A percentile compares a stretch with the other conserved stretches of the same genome.
phyloP scores from a whole-genome alignment of 108 stramenopile species.

The Nitzschia putrida region DNA sequence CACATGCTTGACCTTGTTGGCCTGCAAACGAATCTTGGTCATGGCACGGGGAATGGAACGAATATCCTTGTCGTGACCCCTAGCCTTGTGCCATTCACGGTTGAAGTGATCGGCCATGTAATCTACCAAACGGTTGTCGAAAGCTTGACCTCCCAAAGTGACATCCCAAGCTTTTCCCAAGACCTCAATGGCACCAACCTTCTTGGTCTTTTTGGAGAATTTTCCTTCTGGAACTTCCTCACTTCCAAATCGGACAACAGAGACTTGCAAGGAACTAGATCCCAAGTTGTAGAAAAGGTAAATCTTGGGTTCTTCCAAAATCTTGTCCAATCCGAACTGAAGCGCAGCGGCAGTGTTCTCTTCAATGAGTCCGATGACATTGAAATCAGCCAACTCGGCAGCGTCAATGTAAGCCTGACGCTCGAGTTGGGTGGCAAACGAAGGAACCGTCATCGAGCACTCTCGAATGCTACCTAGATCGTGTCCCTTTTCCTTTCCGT shows the following conservation, averaged over 20 bases:
- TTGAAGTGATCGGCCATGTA: constrained; percentile 95
- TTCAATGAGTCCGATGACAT: constrained; percentile 94
- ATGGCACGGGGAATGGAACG: constrained; percentile 85
- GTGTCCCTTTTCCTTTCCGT: constrained; percentile 66
- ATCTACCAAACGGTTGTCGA: constrained; percentile 91
- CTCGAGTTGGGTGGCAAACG: constrained; percentile 94
- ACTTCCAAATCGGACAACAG: constrained; percentile 72
- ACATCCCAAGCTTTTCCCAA: constrained; percentile 94
- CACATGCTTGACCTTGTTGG: constrained; percentile 98
- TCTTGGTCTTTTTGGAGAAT: constrained; percentile 78
- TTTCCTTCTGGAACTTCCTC: constrained; percentile 72
- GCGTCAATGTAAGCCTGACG: constrained; percentile 92
- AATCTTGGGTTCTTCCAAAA: constrained; percentile 75
- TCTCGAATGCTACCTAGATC: constrained; percentile 55
- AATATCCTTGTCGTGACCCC: constrained; percentile 71
- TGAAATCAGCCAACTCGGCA: constrained; percentile 92
- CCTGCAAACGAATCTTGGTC: constrained; percentile 93
- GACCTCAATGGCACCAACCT: constrained; percentile 90
- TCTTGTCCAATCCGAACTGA: constrained; percentile 95
- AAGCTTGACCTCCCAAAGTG: constrained; percentile 84
- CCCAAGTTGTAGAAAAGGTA: constrained; percentile 99
- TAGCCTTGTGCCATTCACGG: constrained; percentile 65
- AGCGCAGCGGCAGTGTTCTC: constrained; percentile 98
- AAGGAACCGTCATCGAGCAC: constrained; percentile 94
- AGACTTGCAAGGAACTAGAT: constrained; percentile 87